Evolutionary conservation across 352 stramenopile genomes (phyloP), one percentile per base, ranked within the genome.

Genomic region (Phytophthora colocasiae): DNA sequence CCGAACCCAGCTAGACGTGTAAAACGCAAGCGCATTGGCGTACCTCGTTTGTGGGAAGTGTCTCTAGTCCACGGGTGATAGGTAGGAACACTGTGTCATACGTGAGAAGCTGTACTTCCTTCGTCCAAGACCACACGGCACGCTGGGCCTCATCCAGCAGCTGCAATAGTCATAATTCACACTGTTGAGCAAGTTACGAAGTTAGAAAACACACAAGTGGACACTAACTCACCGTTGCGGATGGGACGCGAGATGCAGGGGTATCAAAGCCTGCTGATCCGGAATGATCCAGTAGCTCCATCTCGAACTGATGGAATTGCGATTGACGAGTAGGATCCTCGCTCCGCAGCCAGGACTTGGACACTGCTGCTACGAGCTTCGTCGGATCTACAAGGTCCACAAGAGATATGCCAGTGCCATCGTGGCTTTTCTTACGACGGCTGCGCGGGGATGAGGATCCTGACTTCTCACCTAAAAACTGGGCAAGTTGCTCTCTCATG

Each of bases 31-130:
- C 24, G 22, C 9, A 34, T 55, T 19, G 27, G 15, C 58, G 34
- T 58, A 87, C 82, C 61, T 31, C 6, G 27, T 83, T 85, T 6
- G 60, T 44, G 2, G 85, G 78, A 0, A 96, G 46, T 4, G 39
- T 72, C 7, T 74, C 71, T 17, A 96, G 62, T 26, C 90, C 59
- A 2, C 69, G 61, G 2, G 76, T 58, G 27, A 96, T 92, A 4
- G 81, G 87, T 0, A 77, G 44, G 19, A 92, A 89, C 10, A 96
- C 81, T 4, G 83, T 83, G 60, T 91, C 83, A 48, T 88, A 93
- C 26, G 83, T 89, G n/a, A 93, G 69, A 19, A 75, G 73, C 60
- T 96, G 87, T 1, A 71, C 85, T 0, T 81, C 71, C 6, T 70
- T 70, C 14, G 80, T 89, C 81, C 81, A 88, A 10, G 66, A 73